phyloP scores from a whole-genome alignment of 2,329 filamentous ascomycete species.

The Paraconiothyrium brasiliense region DNA sequence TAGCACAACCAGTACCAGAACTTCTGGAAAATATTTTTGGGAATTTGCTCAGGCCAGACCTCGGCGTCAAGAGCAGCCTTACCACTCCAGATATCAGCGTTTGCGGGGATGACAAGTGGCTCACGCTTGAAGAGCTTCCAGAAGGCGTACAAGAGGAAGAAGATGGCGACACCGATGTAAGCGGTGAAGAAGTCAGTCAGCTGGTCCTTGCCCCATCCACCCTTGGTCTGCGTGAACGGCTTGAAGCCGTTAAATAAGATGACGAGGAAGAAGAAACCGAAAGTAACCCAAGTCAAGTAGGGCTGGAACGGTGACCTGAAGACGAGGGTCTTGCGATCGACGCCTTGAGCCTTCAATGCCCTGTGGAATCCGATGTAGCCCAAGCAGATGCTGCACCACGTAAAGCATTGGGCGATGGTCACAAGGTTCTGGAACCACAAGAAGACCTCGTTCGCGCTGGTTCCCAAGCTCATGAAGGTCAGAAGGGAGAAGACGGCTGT shows the following conservation, averaged over 20 bases:
- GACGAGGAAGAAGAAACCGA: conserved; percentile 63
- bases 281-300: conserved; percentile 66
- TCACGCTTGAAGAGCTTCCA: conserved; percentile 75
- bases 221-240: conserved; percentile 63
- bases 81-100: conserved; percentile 58
- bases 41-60: conserved; percentile 54
- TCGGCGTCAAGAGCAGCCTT: conserved; percentile 58
- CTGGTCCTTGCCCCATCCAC: conserved; percentile 48
- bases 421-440: conserved; percentile 77
- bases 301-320: conserved; percentile 60
- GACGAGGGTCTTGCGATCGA: conserved; percentile 63
- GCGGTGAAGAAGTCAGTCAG: conserved; percentile 61
- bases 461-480: conserved; percentile 61
- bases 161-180: conserved; percentile 56
- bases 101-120: conserved; percentile 53
- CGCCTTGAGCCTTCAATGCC: conserved; percentile 58
- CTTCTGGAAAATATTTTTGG: conserved; percentile 57
- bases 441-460: conserved; percentile 62
- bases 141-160: conserved; percentile 61
- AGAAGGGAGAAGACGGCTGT: conserved; percentile 55
- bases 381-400: conserved; percentile 64
- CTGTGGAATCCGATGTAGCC: conserved; percentile 67
- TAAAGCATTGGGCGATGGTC: conserved; percentile 64
- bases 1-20: conserved; percentile 61
- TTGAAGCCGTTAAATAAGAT: conserved; percentile 51